phyloP scores from a whole-genome alignment of 2,329 filamentous ascomycete genomes.

The Canariomyces notabilis region DNA sequence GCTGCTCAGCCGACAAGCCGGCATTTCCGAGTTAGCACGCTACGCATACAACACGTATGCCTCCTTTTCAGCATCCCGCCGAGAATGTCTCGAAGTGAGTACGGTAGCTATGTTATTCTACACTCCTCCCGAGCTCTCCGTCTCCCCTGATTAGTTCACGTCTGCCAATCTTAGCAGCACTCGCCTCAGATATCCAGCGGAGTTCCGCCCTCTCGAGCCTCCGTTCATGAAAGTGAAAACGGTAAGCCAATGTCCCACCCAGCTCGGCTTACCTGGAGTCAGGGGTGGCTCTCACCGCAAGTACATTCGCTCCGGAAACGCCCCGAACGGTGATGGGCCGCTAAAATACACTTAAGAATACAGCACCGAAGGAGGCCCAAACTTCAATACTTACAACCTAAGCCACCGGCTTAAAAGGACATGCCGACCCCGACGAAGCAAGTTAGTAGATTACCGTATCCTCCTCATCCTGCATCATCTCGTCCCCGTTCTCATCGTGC shows the following conservation, averaged over 20 bases:
- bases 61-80: too few species aligned
- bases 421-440: too few species aligned
- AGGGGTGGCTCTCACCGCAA: neutral
- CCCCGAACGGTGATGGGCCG: neutral
- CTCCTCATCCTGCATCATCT: conserved; percentile 79
- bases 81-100: too few species aligned
- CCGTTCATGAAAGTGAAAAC: neutral
- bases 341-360: neutral
- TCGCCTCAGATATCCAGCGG: too few species aligned
- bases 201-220: neutral
- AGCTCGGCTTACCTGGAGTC: conserved; percentile 1
- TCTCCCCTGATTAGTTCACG: too few species aligned
- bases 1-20: too few species aligned
- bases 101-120: too few species aligned
- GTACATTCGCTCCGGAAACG: neutral
- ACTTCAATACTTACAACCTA: conserved; percentile 4
- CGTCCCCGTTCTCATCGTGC: conserved; percentile 67
- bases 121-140: too few species aligned
- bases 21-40: too few species aligned
- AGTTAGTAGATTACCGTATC: conserved; percentile 82
- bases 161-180: too few species aligned
- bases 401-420: neutral
- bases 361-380: neutral
- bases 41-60: too few species aligned
- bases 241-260: too few species aligned